These are phyloP conservation scores for Termitomyces sp. DNA, from an alignment of 1,284 basidiomycete genomes.

Conservation along the genomic window DNA sequence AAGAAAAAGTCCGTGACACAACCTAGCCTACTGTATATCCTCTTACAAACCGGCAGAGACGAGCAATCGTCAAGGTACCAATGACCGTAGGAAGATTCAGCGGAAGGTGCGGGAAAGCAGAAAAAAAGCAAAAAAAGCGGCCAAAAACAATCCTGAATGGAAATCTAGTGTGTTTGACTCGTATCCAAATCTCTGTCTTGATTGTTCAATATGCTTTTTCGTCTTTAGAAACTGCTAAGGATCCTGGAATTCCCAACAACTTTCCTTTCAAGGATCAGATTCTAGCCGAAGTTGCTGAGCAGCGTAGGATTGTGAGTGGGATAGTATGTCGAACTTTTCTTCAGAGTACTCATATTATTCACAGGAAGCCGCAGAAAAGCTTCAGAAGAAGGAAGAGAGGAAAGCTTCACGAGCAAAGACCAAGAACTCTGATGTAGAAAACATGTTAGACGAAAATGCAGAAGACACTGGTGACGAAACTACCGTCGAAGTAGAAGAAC, in stretches of 20 bases:
- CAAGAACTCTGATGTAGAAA: slow-evolving; percentile 19
- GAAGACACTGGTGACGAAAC: slow-evolving; percentile 24
- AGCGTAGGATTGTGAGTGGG: slow-evolving; percentile 61
- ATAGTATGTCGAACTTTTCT: neutral
- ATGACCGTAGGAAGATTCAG: slow-evolving; percentile 73
- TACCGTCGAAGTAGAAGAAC: slow-evolving; percentile 26
- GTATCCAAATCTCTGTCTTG: neutral
- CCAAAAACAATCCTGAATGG: slow-evolving; percentile 85
- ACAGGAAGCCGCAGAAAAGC: slow-evolving; percentile 67
- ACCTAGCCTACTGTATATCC: neutral
- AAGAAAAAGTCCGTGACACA: slow-evolving; percentile 52
- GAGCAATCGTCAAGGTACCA: slow-evolving; percentile 71
- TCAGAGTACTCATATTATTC: neutral
- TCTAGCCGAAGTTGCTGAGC: slow-evolving; percentile 83
- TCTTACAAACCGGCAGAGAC: slow-evolving; percentile 58
- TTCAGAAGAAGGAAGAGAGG: slow-evolving; percentile 57
- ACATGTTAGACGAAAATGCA: slow-evolving; percentile 29
- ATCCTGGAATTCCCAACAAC: slow-evolving; percentile 95
- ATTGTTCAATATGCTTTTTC: neutral
- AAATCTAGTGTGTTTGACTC: slow-evolving; percentile 73
- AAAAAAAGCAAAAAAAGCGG: slow-evolving; percentile 74
- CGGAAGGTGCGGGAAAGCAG: slow-evolving; percentile 77
- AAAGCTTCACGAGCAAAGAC: slow-evolving; percentile 32
- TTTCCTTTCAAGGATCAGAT: slow-evolving; percentile 98
- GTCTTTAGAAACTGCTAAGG: slow-evolving; percentile 63